Conservation (phyloP, 257 asterid genomes). For the Orobanche coerulescens region DNA sequence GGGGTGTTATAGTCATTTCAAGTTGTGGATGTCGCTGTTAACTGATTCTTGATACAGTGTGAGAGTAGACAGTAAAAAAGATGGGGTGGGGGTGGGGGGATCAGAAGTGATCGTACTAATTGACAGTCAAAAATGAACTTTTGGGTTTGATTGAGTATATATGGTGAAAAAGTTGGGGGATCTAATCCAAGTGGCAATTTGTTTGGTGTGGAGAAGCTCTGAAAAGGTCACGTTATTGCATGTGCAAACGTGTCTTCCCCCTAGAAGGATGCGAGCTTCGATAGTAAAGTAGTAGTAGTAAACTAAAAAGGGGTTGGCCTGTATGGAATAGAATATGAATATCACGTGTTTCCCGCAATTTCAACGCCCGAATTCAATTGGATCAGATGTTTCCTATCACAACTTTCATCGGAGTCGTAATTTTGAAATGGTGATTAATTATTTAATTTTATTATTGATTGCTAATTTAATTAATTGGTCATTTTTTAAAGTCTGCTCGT, state of each 20-base stretch:
- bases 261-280: slow-evolving; percentile 9
- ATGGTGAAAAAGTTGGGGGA: slow-evolving; percentile 24
- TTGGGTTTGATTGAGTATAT: slow-evolving; percentile 44
- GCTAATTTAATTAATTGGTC: no score
- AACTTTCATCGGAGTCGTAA: no score
- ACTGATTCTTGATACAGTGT: slow-evolving; percentile 8
- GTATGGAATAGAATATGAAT: background rate
- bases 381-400: slow-evolving; percentile 15
- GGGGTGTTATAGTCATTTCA: slow-evolving; percentile 12
- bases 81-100: background rate
- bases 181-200: slow-evolving; percentile 16
- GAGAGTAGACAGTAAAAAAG: slow-evolving; percentile 13
- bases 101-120: slow-evolving; percentile 3
- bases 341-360: background rate
- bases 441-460: no score
- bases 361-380: background rate
- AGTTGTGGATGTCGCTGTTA: background rate
- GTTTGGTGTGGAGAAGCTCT: background rate
- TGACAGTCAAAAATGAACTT: slow-evolving; percentile 44
- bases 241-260: slow-evolving; percentile 44
- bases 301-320: background rate
- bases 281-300: background rate
- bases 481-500: no score
- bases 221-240: slow-evolving; percentile 43
- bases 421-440: no score